Conservation (phyloP, 352 stramenopile species). For the Phytophthora nicotianae region DNA sequence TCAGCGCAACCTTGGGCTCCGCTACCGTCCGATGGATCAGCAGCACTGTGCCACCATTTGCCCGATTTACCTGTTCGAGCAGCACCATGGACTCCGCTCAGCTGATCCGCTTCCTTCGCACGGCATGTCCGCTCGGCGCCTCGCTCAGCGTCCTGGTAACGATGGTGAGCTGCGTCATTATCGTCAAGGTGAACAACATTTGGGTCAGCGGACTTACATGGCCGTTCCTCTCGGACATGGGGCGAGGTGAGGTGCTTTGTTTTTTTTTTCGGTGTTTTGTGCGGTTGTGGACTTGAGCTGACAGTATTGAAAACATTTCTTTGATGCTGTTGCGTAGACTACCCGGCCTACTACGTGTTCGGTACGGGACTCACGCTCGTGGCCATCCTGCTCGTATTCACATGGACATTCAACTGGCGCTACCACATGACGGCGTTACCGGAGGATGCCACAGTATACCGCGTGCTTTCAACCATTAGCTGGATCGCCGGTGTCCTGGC, state of each 20-base stretch:
- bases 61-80: constrained; percentile 5
- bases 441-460: constrained; percentile 24
- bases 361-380: constrained; percentile 50
- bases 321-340: constrained; percentile 26
- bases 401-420: constrained; percentile 57
- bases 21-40: constrained; percentile 9
- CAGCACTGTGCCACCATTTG: constrained; percentile 8
- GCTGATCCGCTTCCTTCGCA: constrained; percentile 31
- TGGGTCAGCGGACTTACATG: constrained; percentile 59
- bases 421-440: constrained; percentile 47
- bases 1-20: constrained; percentile 17
- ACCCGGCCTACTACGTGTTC: constrained; percentile 69
- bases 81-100: constrained; percentile 26
- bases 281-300: neutral
- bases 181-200: constrained; percentile 58
- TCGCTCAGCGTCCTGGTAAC: constrained; percentile 49
- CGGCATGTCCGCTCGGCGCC: constrained; percentile 43
- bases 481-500: constrained; percentile 43
- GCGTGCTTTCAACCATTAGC: constrained; percentile 32
- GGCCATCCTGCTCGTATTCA: constrained; percentile 49
- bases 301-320: constrained; percentile 1
- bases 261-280: neutral
- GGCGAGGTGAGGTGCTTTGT: constrained; percentile 39
- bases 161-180: constrained; percentile 59
- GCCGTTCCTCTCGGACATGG: constrained; percentile 72